Evolutionary conservation across 148 eudicot genomes (phyloP), one percentile per base, ranked within the genome.

Genomic region (Rhododendron kiyosumense): DNA sequence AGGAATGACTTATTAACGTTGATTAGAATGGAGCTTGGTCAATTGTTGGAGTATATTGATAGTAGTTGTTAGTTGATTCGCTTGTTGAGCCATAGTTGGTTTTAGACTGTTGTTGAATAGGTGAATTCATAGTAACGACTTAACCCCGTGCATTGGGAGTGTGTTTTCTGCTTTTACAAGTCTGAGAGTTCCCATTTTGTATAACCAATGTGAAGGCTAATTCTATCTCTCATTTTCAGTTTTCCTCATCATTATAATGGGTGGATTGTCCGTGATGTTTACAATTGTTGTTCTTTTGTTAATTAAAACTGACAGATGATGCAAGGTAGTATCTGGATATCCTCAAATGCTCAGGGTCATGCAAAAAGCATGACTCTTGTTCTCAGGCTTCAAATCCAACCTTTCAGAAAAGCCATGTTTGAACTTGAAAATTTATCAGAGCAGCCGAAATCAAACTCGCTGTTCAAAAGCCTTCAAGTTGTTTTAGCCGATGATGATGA

Each of bases 271-370:
- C 5, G 6, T 71, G 76, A 30, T 30, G 76, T 30, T 67, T 26
- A 26, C 34, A 26, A 26, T 26, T 67, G 28, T 63, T 63, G 34
- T 85, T 14, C 52, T 85, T 78, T 78, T 74, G 46, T 22, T 20
- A 78, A 38, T 43, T 77, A 12, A 61, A 79, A 17, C 82, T 48
- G 86, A 74, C 92, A 87, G 96, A 93, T 93, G 94, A 92, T 94
- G 96, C 98, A 93, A 86, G 98, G 95, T 36, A 92, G 92, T 79
- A 93, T 94, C 81, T 93, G 98, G 98, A 88, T 93, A 86, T 89
- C 94, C 59, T 86, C 86, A 9, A 86, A 90, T 88, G 34, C 90
- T 28, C 86, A 43, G 52, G 95, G 95, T 59, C 85, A 86, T 11
- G 90, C 90, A 10, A 93, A 90, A 82, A 89, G 88, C 81, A 94